Evolutionary conservation across 352 stramenopile species (phyloP).

Genomic region (Phytopythium aichiense): DNA sequence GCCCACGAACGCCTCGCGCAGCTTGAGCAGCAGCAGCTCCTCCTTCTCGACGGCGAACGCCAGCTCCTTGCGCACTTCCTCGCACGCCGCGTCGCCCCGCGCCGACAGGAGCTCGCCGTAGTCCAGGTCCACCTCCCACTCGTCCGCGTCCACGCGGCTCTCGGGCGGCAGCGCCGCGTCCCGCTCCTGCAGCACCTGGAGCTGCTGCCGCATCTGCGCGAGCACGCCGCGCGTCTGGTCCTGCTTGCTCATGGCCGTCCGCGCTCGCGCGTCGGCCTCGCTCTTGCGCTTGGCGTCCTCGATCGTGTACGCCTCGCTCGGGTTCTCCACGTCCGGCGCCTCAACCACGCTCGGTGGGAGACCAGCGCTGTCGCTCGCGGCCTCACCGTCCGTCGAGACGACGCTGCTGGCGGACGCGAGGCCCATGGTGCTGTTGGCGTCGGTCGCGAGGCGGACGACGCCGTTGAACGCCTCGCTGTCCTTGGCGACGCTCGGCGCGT

Average conservation of each 20-base stretch:
- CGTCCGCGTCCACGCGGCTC: constrained; percentile 52
- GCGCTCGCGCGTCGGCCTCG: constrained; percentile 75
- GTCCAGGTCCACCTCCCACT: constrained; percentile 88
- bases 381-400: constrained; percentile 5
- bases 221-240: constrained; percentile 86
- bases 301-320: constrained; percentile 85
- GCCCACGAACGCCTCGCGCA: constrained; percentile 73
- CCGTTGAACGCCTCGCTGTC: constrained; percentile 54
- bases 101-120: constrained; percentile 68
- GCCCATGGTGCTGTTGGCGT: constrained; percentile 31
- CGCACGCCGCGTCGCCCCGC: constrained; percentile 72
- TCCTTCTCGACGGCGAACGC: constrained; percentile 76
- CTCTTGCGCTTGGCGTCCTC: constrained; percentile 90
- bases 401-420: constrained; percentile 14
- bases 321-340: constrained; percentile 66
- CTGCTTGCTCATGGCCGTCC: constrained; percentile 69
- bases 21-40: constrained; percentile 81
- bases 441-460: constrained; percentile 40
- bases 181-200: constrained; percentile 57
- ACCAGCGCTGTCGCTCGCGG: constrained; percentile 10
- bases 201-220: constrained; percentile 76
- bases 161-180: constrained; percentile 51
- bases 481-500: constrained; percentile 12
- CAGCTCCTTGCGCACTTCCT: constrained; percentile 86
- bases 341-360: constrained; percentile 32